phyloP scores from a whole-genome alignment of 352 stramenopile species.

The Peronospora destructor region DNA sequence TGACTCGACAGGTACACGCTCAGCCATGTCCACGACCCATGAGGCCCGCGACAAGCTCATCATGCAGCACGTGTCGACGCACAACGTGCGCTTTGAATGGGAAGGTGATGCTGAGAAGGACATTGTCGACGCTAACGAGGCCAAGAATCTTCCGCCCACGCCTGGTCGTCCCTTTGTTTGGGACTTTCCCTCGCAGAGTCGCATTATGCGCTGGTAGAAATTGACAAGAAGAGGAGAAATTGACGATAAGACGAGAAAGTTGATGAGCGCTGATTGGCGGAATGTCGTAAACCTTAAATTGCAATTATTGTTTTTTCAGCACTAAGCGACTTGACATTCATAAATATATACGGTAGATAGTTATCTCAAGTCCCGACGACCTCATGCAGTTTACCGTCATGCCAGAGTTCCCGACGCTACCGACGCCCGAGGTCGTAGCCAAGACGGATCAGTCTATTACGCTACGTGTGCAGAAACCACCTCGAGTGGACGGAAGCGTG shows the following conservation, averaged over 20 bases:
- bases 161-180: conserved; percentile 64
- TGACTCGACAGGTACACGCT: conserved; percentile 79
- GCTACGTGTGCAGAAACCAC: conserved; percentile 38
- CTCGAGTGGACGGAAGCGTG: conserved; percentile 28
- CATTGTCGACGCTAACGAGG: conserved; percentile 64
- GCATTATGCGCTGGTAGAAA: conserved; percentile 62
- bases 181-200: conserved; percentile 57
- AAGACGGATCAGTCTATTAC: conserved; percentile 77
- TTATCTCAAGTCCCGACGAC: too few relatives aligned
- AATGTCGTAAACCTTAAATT: background rate
- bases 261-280: conserved; percentile 1
- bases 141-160: conserved; percentile 67
- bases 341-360: too few relatives aligned
- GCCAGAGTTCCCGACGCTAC: conserved; percentile 52
- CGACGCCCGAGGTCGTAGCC: conserved; percentile 50
- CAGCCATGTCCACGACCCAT: conserved; percentile 80
- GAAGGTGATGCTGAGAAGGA: conserved; percentile 58
- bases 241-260: conserved; percentile 8
- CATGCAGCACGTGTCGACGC: conserved; percentile 52
- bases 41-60: conserved; percentile 70
- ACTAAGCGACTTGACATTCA: too few relatives aligned
- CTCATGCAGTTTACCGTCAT: conserved; percentile 44
- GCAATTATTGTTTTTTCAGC: background rate
- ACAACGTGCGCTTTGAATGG: conserved; percentile 82
- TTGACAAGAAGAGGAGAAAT: conserved; percentile 2